phyloP scores from a whole-genome alignment of 73 alveolate species.

The Symbiodinium pilosum region DNA sequence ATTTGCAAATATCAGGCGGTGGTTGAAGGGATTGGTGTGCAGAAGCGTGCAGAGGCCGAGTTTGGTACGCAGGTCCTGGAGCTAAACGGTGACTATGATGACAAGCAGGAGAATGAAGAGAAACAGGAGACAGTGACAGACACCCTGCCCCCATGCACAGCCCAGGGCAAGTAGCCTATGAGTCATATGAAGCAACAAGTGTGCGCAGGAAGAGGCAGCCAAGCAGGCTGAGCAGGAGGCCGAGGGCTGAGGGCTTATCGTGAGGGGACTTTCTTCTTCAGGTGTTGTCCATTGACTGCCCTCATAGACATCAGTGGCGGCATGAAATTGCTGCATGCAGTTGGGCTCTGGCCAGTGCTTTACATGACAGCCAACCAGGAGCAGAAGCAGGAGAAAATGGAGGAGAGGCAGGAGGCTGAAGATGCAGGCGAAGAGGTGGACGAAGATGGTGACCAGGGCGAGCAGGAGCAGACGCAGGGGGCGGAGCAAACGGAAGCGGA shows the following conservation, averaged over 20 bases:
- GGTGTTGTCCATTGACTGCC: neutral
- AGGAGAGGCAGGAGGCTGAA: neutral
- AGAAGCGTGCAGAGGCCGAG: neutral
- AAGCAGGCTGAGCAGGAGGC: neutral
- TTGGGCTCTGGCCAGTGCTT: neutral
- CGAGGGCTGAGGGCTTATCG: neutral
- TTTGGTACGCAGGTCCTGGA: conserved; percentile 9
- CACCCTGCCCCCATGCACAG: neutral
- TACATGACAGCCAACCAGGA: no score
- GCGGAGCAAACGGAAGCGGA: neutral
- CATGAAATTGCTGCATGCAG: neutral
- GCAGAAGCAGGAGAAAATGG: neutral
- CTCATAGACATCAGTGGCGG: neutral
- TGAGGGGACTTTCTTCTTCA: neutral
- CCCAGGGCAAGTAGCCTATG: no score
- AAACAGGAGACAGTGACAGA: conserved; percentile 6
- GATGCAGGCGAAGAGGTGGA: neutral
- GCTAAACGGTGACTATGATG: conserved; percentile 84
- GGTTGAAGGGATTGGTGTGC: neutral
- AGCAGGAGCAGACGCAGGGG: neutral
- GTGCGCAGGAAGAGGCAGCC: neutral
- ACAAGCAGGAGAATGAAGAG: conserved; percentile 73
- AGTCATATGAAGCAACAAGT: no score
- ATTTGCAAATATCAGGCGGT: conserved; percentile 70
- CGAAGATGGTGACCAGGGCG: neutral